A percentile compares a stretch with the other conserved stretches of the same genome.
phyloP scores from a whole-genome alignment of 2,329 filamentous ascomycete genomes.

The Exophiala lecanii-corni region DNA sequence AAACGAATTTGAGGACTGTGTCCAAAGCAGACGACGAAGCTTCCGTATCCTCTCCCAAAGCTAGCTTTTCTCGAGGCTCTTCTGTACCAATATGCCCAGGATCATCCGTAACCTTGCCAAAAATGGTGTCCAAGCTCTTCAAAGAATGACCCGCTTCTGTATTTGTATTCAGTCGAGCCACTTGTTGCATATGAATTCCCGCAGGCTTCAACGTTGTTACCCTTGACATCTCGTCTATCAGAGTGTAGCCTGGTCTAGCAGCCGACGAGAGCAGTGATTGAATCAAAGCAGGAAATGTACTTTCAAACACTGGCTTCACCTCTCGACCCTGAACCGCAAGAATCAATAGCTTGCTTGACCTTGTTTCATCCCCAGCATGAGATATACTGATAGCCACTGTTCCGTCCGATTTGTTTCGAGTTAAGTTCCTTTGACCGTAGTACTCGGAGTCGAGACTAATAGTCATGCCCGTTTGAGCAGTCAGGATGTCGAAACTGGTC shows the following conservation, averaged over 20 bases:
- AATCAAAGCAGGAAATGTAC: constrained; percentile 6
- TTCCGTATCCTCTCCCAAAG: background rate
- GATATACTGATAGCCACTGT: constrained; percentile 19
- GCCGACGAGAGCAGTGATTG: constrained; percentile 15
- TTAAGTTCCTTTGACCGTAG: constrained; percentile 12
- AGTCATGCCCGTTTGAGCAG: constrained; percentile 5
- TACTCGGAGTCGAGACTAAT: constrained; percentile 11
- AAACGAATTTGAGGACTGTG: constrained; percentile 15
- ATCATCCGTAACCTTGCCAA: constrained; percentile 3
- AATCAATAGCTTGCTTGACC: constrained; percentile 9
- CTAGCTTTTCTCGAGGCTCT: too few relatives aligned
- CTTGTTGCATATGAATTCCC: background rate
- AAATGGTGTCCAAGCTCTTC: constrained; percentile 19
- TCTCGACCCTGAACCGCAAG: constrained; percentile 4
- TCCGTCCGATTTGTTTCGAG: constrained; percentile 17
- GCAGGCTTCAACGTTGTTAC: constrained; percentile 4
- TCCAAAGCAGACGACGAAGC: constrained; percentile 8
- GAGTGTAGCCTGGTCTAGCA: constrained; percentile 14
- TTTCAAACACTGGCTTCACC: constrained; percentile 10
- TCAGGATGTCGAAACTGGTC: constrained; percentile 77
- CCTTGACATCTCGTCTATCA: constrained; percentile 18
- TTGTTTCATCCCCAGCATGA: constrained; percentile 1
- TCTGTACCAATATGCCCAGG: background rate
- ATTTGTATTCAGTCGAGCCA: background rate
- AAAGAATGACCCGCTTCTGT: constrained; percentile 11